phyloP scores from a whole-genome alignment of 2,329 filamentous ascomycete genomes.

The Clarireedia monteithiana region DNA sequence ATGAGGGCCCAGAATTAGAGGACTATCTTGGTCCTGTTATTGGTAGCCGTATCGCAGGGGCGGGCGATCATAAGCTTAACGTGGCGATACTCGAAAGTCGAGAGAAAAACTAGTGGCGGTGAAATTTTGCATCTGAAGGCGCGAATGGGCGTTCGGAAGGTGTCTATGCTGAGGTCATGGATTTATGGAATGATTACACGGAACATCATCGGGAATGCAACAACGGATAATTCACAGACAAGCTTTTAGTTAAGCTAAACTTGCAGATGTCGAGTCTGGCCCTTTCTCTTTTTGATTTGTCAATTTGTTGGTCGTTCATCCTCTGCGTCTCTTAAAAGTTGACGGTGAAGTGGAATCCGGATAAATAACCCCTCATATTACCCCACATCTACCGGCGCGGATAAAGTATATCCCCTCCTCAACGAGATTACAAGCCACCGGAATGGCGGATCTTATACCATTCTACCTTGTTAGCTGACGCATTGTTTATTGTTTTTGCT shows the following conservation, averaged over 20 bases:
- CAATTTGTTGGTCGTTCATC: too few relatives aligned
- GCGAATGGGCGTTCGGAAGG: background rate
- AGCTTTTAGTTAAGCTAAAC: too few relatives aligned
- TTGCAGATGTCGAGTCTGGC: too few relatives aligned
- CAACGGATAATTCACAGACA: too few relatives aligned
- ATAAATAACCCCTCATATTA: background rate
- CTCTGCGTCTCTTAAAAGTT: background rate
- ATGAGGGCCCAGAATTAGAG: slow-evolving; percentile 19
- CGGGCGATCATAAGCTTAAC: slow-evolving; percentile 24
- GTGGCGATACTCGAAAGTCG: slow-evolving; percentile 21
- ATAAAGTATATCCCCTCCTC: slow-evolving; percentile 3
- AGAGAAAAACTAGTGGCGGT: slow-evolving; percentile 1
- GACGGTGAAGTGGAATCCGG: background rate
- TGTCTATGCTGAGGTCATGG: background rate
- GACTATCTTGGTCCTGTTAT: slow-evolving; percentile 27
- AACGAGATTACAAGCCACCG: background rate
- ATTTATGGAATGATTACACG: too few relatives aligned
- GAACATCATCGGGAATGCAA: too few relatives aligned
- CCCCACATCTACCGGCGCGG: background rate
- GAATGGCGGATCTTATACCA: background rate
- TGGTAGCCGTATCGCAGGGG: slow-evolving; percentile 20
- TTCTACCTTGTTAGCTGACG: background rate
- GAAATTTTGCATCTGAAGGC: background rate
- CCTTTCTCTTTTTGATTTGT: too few relatives aligned
- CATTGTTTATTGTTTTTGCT: background rate